Evolutionary conservation across 1,284 basidiomycete genomes (phyloP).

Genomic region (Cutaneotrichosporon spelunceum): DNA sequence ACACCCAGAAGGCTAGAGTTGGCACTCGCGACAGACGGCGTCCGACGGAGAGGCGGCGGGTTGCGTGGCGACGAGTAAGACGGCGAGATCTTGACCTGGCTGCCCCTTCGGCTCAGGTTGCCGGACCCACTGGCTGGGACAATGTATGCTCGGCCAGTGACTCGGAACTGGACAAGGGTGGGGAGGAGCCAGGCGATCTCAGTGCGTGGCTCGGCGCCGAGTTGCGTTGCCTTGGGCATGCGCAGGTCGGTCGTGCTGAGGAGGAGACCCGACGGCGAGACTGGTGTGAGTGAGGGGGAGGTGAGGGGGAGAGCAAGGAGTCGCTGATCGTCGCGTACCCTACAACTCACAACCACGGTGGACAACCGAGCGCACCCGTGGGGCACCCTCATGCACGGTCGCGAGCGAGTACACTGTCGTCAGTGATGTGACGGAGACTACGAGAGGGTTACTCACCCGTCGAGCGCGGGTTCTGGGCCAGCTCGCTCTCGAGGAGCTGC

Average conservation of each 20-base stretch:
- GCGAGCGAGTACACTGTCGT: conserved; percentile 40
- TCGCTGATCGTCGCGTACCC: neutral
- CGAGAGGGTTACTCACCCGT: neutral
- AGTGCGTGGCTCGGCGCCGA: conserved; percentile 29
- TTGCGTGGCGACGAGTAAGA: neutral
- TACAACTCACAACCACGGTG: conserved; percentile 39
- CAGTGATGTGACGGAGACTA: too few relatives aligned
- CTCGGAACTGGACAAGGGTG: conserved; percentile 44
- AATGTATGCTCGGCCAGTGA: conserved; percentile 41
- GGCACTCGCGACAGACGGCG: neutral
- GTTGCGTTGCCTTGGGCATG: conserved; percentile 45
- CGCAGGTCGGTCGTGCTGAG: conserved; percentile 48
- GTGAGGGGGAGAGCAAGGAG: neutral
- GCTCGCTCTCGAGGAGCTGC: neutral
- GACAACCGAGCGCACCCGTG: conserved; percentile 44
- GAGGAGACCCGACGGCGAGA: conserved; percentile 27
- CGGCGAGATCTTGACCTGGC: neutral
- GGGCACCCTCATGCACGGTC: conserved; percentile 35
- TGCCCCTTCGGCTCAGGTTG: neutral
- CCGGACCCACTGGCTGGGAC: conserved; percentile 16
- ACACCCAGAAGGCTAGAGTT: neutral
- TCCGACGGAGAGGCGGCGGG: neutral
- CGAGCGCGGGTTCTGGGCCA: neutral
- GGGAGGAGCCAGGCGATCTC: conserved; percentile 49
- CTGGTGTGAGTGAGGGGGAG: neutral